phyloP scores from a whole-genome alignment of 768 basidiomycete species.

The Suillus hirtellus region DNA sequence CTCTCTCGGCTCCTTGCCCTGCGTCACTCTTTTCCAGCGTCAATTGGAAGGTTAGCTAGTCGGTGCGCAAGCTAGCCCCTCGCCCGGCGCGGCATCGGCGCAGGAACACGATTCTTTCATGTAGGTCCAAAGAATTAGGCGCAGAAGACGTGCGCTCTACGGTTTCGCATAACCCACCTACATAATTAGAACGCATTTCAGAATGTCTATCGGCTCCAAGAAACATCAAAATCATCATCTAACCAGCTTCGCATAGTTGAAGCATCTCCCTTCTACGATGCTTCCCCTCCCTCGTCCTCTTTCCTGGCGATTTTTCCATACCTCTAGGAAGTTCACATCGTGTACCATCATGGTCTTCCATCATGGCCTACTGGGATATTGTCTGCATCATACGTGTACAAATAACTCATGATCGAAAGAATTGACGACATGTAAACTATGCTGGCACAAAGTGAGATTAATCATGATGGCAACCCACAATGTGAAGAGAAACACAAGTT shows the following conservation, averaged over 20 bases:
- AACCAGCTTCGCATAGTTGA: constrained; percentile 39
- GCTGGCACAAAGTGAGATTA: too few relatives aligned
- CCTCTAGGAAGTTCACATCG: too few relatives aligned
- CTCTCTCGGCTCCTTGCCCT: constrained; percentile 37
- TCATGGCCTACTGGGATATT: too few relatives aligned
- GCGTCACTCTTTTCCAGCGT: constrained; percentile 19
- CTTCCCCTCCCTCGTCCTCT: constrained; percentile 34
- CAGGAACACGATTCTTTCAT: constrained; percentile 45
- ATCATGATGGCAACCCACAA: too few relatives aligned
- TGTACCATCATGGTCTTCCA: too few relatives aligned
- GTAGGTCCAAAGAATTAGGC: constrained; percentile 41
- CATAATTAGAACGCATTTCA: constrained; percentile 69
- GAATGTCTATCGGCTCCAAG: constrained; percentile 56
- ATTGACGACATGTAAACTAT: too few relatives aligned
- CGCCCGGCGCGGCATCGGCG: constrained; percentile 43
- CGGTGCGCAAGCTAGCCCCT: too few relatives aligned
- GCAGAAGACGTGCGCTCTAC: constrained; percentile 53
- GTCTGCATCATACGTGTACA: too few relatives aligned
- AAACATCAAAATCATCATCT: constrained; percentile 73
- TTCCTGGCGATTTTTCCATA: constrained; percentile 46
- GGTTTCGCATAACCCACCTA: constrained; percentile 47
- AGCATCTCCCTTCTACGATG: constrained; percentile 33
- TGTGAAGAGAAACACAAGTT: too few relatives aligned
- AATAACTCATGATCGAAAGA: too few relatives aligned
- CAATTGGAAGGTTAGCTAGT: too few relatives aligned